Evolutionary conservation across 345 rosid species (phyloP), one percentile per base, ranked within the genome.

Genomic region (Ricinus communis): DNA sequence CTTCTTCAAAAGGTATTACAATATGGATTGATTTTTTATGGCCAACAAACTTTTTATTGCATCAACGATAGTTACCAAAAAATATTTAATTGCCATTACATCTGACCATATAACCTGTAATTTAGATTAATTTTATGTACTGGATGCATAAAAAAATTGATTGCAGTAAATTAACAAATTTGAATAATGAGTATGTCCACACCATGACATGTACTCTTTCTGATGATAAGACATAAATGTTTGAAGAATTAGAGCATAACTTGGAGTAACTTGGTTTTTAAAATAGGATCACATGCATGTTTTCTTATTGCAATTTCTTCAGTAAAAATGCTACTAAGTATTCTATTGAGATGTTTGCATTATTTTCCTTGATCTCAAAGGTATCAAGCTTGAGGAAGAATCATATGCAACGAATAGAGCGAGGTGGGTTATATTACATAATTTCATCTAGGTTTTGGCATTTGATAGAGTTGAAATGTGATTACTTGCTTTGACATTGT

Each of bases 1-100:
- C 80, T 64, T 73, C 82, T 80, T 69, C 86, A 58, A 82, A 80
- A 81, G 99, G 99, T 95, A 80, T 18, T 16, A 5, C 46, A 33
- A 55, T 33, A 36, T 15, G 52, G 11, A 30, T 66, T 40, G 47
- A 28, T 21, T 18, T 73, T 62, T 66, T 5, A 22, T 49, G 5
- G 49, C 12, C 27, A 31, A 27, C 25, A 62, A 57, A 70, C 40
- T 31, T 22, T 9, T 66, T 53, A 52, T 77, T 65, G 66, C 56
- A 57, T 71, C 18, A 30, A 59, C 24, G 36, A 24, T 27, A 60
- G 31, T 73, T 43, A 15, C 49, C 33, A 31, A 70, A 70, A n/a
- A n/a, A n/a, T n/a, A 45, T 21, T 69, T 71, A 40, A 63, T 18
- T 68, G n/a, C 11, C 45, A 54, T 61, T 36, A 30, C 47, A 43